Evolutionary conservation across 1,284 basidiomycete species (phyloP).

Genomic region (Takashimella tepidaria): DNA sequence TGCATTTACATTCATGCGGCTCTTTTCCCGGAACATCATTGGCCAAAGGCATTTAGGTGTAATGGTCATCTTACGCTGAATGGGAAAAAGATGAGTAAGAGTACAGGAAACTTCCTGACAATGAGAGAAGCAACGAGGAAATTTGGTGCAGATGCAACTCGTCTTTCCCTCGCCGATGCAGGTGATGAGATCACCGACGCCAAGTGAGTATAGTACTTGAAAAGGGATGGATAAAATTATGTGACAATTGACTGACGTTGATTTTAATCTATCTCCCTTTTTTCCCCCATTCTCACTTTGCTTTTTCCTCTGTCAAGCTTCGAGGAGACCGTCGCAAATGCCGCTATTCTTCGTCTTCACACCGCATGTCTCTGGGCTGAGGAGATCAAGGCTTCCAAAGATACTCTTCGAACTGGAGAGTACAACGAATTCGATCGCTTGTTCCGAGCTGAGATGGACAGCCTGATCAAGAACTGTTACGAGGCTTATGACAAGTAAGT

Average conservation of each 20-base stretch:
- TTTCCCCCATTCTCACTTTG: no score
- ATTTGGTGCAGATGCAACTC: slow-evolving; percentile 60
- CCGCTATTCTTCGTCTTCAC: slow-evolving; percentile 90
- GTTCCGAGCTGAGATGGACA: slow-evolving; percentile 89
- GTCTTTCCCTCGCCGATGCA: slow-evolving; percentile 89
- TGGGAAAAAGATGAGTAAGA: slow-evolving; percentile 99
- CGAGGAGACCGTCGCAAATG: slow-evolving; percentile 97
- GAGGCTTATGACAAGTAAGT: slow-evolving; percentile 68
- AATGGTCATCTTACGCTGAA: slow-evolving; percentile 98
- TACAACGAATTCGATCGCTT: slow-evolving; percentile 65
- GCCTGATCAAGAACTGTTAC: slow-evolving; percentile 74
- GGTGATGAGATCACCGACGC: slow-evolving; percentile 93
- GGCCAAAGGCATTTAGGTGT: slow-evolving; percentile 85
- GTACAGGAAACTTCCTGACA: slow-evolving; percentile 60
- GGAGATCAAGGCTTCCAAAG: slow-evolving; percentile 63
- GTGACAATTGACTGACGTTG: no score
- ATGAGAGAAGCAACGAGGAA: slow-evolving; percentile 49
- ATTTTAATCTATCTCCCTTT: no score
- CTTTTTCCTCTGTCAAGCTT: slow-evolving; percentile 64
- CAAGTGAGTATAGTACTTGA: no score
- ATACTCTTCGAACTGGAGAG: slow-evolving; percentile 62
- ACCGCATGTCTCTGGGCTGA: slow-evolving; percentile 90
- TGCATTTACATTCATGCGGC: slow-evolving; percentile 91
- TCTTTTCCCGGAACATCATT: slow-evolving; percentile 88
- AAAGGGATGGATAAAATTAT: no score